Percentiles rank a stretch among this genome's conserved stretches.
These are phyloP conservation scores for Paramecium sonneborni DNA, from an alignment of 73 alveolate species.

Conservation along the genomic window DNA sequence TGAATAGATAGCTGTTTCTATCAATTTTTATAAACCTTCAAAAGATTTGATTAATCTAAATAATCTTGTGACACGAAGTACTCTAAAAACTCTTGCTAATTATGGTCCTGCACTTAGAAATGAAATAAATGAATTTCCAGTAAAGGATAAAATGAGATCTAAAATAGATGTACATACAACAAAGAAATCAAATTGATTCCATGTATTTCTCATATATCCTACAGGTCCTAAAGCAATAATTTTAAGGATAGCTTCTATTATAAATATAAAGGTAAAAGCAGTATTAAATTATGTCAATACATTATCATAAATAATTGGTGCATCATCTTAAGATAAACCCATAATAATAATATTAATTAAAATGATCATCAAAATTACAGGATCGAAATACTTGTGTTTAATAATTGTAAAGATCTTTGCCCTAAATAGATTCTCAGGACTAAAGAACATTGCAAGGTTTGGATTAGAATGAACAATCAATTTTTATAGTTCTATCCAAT, in stretches of 20 bases:
- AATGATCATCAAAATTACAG: constrained; percentile 83
- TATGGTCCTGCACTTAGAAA: constrained; percentile 89
- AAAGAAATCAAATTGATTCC: constrained; percentile 93
- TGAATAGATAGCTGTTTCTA: constrained; percentile 84
- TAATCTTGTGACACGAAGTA: constrained; percentile 75
- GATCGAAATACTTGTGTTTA: constrained; percentile 73
- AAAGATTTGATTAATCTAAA: constrained; percentile 75
- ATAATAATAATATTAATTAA: constrained; percentile 88
- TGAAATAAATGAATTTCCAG: constrained; percentile 79
- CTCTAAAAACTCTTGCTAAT: constrained; percentile 74
- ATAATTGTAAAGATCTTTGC: constrained; percentile 66
- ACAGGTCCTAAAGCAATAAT: constrained; percentile 77
- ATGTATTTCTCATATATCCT: constrained; percentile 79
- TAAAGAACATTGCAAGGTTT: constrained; percentile 70
- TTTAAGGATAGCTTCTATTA: constrained; percentile 81
- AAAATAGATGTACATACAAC: constrained; percentile 82
- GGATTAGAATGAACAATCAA: constrained; percentile 73
- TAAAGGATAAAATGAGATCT: constrained; percentile 76
- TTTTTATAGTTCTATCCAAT: constrained; percentile 79
- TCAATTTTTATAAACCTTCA: constrained; percentile 76
- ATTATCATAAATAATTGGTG: constrained; percentile 54
- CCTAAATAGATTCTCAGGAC: constrained; percentile 67
- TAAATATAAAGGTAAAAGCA: constrained; percentile 77
- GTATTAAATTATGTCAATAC: constrained; percentile 68
- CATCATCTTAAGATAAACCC: constrained; percentile 89